These are phyloP conservation scores for Kwoniella shandongensis DNA, from an alignment of 768 basidiomycete genomes.

Conservation along the genomic window DNA sequence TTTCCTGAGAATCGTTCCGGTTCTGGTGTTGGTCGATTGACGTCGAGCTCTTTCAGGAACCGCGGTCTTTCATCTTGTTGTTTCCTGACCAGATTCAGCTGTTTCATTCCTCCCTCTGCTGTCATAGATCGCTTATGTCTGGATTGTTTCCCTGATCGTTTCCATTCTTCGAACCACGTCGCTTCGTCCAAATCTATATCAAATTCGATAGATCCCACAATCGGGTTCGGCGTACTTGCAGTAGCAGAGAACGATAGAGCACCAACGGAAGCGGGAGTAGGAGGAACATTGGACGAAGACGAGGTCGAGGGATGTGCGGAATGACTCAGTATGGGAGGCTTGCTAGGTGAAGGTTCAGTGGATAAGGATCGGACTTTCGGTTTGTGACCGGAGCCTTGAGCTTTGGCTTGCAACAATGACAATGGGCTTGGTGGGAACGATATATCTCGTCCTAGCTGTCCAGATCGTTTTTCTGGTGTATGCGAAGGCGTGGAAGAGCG, in stretches of 20 bases:
- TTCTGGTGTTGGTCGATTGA: constrained; percentile 8
- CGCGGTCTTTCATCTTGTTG: constrained; percentile 24
- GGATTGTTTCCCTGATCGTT: constrained; percentile 35
- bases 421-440: constrained; percentile 33
- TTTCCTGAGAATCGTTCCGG: constrained; percentile 1
- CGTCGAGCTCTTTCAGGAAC: constrained; percentile 27
- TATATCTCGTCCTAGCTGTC: constrained; percentile 10
- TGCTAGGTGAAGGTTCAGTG: constrained; percentile 11
- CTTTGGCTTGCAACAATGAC: constrained; percentile 15
- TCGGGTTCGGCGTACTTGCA: constrained; percentile 55
- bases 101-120: constrained; percentile 20
- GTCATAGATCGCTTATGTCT: constrained; percentile 22
- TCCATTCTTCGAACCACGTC: constrained; percentile 75
- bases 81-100: constrained; percentile 30
- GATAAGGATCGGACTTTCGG: constrained; percentile 13
- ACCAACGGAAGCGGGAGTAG: constrained; percentile 12
- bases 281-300: constrained; percentile 11
- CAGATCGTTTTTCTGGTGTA: constrained; percentile 30
- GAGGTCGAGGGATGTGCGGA: constrained; percentile 11
- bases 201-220: constrained; percentile 79
- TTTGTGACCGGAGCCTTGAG: neutral
- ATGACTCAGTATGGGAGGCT: constrained; percentile 3
- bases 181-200: constrained; percentile 76
- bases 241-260: constrained; percentile 10
- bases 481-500: constrained; percentile 30